phyloP scores from a whole-genome alignment of 192 early-diverging fungal genomes.

The Ambispora gerdemannii region DNA sequence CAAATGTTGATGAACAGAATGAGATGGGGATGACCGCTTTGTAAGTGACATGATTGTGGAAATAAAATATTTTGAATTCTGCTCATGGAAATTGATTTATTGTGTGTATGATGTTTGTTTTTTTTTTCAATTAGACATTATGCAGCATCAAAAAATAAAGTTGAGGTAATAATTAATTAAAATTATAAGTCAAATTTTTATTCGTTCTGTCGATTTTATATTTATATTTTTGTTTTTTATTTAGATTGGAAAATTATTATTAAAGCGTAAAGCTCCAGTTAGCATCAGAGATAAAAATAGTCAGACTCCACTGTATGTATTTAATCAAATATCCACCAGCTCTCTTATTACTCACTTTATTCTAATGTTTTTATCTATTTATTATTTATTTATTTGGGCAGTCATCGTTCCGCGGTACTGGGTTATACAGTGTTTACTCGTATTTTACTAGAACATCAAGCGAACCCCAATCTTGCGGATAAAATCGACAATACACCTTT shows the following conservation, averaged over 20 bases:
- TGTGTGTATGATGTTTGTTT: no score
- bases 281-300: constrained; percentile 46
- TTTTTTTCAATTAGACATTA: constrained; percentile 44
- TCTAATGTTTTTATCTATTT: neutral
- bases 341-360: no score
- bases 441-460: constrained; percentile 45
- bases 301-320: constrained; percentile 51
- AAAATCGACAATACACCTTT: constrained; percentile 51
- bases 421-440: constrained; percentile 48
- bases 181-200: constrained; percentile 11
- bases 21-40: constrained; percentile 51
- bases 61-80: no score
- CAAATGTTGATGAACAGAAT: constrained; percentile 44
- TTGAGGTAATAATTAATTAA: constrained; percentile 36
- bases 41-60: constrained; percentile 44
- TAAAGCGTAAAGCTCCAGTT: constrained; percentile 46
- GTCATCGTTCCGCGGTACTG: constrained; percentile 51
- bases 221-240: constrained; percentile 24
- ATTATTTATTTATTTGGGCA: constrained; percentile 22
- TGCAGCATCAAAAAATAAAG: constrained; percentile 57
- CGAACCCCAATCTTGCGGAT: constrained; percentile 47
- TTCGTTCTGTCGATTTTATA: constrained; percentile 10
- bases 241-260: constrained; percentile 36
- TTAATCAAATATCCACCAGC: neutral
- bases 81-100: no score